These are phyloP conservation scores for Dictyostelium firmibasis DNA, from an alignment of 78 protist species.

Conservation along the genomic window DNA sequence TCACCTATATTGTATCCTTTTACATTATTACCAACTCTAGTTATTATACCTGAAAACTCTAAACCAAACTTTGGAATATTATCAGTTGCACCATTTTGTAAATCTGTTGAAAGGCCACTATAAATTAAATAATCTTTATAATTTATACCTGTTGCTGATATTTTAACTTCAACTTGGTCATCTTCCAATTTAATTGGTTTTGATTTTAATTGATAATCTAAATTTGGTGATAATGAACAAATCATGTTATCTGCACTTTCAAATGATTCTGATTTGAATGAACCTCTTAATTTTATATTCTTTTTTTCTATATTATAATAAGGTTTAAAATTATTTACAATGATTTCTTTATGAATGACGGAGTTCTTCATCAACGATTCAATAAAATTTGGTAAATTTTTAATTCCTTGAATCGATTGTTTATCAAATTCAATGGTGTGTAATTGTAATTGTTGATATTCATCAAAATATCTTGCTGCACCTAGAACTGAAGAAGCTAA, in stretches of 20 bases:
- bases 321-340: neutral
- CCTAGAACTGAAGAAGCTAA: neutral
- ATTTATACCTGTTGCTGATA: conserved; percentile 4
- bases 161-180: conserved; percentile 24
- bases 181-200: neutral
- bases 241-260: neutral
- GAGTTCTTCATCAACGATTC: neutral
- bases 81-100: neutral
- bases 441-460: neutral
- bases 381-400: neutral
- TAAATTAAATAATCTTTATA: conserved; percentile 19
- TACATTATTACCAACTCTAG: conserved; percentile 10
- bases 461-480: neutral
- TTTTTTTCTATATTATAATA: neutral
- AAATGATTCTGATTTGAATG: neutral
- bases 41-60: conserved; percentile 32
- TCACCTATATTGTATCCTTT: conserved; percentile 5
- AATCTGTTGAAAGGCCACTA: neutral
- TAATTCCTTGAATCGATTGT: neutral
- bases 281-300: neutral
- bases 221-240: neutral
- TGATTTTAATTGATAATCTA: neutral
- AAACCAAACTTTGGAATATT: neutral
- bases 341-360: neutral
- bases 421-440: neutral